Conservation (phyloP, 768 basidiomycete genomes). For the Tricholoma bakamatsutake region DNA sequence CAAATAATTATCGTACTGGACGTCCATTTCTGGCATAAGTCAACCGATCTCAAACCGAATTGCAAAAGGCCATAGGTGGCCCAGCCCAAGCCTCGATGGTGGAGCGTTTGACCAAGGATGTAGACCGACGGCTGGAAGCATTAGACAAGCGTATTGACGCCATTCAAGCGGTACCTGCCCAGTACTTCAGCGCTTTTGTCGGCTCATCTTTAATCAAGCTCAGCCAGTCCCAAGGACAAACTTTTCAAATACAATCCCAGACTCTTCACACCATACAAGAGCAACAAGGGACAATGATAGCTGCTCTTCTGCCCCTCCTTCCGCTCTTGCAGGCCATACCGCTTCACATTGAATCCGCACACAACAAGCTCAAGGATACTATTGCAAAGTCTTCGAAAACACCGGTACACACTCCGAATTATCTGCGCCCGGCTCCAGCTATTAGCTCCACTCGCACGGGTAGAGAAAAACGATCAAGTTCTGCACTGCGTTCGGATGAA, state of each 20-base stretch:
- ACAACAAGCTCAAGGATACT: constrained; percentile 27
- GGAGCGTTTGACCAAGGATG: constrained; percentile 34
- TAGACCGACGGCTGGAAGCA: constrained; percentile 37
- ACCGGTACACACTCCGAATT: constrained; percentile 2
- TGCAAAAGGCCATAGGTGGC: constrained; percentile 51
- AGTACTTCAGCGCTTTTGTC: neutral
- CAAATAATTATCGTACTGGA: neutral
- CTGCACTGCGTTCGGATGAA: constrained; percentile 9
- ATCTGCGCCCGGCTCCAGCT: constrained; percentile 4
- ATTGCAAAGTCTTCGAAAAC: constrained; percentile 15
- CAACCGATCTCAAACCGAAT: constrained; percentile 55
- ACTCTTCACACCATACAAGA: constrained; percentile 56
- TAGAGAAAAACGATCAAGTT: constrained; percentile 15
- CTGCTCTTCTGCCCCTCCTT: constrained; percentile 51
- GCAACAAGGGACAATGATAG: constrained; percentile 52
- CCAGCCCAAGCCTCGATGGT: constrained; percentile 45
- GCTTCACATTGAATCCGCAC: constrained; percentile 44
- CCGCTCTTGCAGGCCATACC: constrained; percentile 58
- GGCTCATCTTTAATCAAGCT: constrained; percentile 25
- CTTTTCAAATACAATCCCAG: constrained; percentile 49
- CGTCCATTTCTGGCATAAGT: constrained; percentile 30
- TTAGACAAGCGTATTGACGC: constrained; percentile 53
- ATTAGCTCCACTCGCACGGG: neutral
- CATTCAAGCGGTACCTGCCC: constrained; percentile 40
- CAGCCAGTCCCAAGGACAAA: constrained; percentile 39